phyloP scores from a whole-genome alignment of 495 filamentous ascomycete species.

The Tetracladium marchalianum region DNA sequence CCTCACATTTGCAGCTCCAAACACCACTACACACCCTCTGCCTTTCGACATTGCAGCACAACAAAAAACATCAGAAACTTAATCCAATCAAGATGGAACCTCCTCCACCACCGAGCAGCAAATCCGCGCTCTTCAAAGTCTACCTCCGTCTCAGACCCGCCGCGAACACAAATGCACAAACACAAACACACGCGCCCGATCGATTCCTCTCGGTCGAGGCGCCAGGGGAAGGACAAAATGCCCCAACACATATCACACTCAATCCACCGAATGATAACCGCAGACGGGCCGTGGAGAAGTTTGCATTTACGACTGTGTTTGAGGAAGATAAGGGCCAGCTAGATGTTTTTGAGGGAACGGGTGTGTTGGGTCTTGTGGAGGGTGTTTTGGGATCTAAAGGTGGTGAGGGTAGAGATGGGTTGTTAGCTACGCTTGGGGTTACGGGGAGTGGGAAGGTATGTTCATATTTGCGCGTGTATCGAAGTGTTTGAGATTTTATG shows the following conservation, averaged over 20 bases:
- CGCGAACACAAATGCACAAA: slow-evolving; percentile 22
- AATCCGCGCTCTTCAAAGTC: slow-evolving; percentile 69
- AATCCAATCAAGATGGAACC: slow-evolving; percentile 10
- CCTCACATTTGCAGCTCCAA: background rate
- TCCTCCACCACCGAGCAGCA: slow-evolving; percentile 5
- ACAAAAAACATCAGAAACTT: slow-evolving; percentile 1
- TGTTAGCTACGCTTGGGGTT: slow-evolving; percentile 87
- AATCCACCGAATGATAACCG: slow-evolving; percentile 71
- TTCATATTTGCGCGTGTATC: slow-evolving; percentile 26
- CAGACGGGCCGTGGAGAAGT: slow-evolving; percentile 82
- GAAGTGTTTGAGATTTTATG: background rate
- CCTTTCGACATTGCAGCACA: background rate
- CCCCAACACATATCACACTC: slow-evolving; percentile 75
- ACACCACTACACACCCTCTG: too few species aligned
- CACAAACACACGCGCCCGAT: slow-evolving; percentile 32
- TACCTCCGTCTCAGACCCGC: slow-evolving; percentile 84
- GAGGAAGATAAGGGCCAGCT: slow-evolving; percentile 76
- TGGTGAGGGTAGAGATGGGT: slow-evolving; percentile 74
- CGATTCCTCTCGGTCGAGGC: slow-evolving; percentile 73
- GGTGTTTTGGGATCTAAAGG: slow-evolving; percentile 60
- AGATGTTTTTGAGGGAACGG: slow-evolving; percentile 78
- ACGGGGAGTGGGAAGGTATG: slow-evolving; percentile 92
- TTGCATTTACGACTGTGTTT: slow-evolving; percentile 89
- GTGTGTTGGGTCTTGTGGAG: slow-evolving; percentile 63
- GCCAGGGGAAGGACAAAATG: slow-evolving; percentile 32